A percentile compares a stretch with the other conserved stretches of the same genome.
Evolutionary conservation across 345 rosid species (phyloP).

Genomic region (Salix brachista): DNA sequence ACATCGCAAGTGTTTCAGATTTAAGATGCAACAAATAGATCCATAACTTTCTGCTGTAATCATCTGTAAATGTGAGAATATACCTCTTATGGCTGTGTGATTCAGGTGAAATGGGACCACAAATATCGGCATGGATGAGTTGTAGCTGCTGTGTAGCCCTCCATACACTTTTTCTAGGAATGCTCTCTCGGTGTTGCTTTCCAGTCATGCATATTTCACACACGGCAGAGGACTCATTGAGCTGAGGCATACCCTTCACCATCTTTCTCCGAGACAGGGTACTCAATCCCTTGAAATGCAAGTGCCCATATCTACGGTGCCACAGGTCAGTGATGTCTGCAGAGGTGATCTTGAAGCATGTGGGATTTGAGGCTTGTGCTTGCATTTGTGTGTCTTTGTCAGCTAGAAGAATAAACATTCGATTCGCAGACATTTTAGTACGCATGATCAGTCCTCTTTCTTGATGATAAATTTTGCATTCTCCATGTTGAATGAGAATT

Average conservation of each 20-base stretch:
- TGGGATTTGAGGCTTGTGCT: not conserved
- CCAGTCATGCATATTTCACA: not conserved
- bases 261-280: not conserved
- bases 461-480: slow-evolving; percentile 3
- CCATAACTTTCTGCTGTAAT: not conserved
- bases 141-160: not conserved
- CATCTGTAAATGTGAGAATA: not conserved
- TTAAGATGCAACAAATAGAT: not conserved
- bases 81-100: not conserved
- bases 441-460: not conserved
- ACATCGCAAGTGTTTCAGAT: not conserved
- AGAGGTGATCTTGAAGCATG: not conserved
- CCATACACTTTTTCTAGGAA: not conserved
- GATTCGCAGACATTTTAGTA: slow-evolving; percentile 1
- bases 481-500: not conserved
- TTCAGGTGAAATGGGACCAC: not conserved
- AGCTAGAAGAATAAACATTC: not conserved
- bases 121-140: not conserved
- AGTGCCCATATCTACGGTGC: not conserved
- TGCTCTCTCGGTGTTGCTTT: not conserved
- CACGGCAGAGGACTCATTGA: not conserved
- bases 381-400: no score
- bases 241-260: not conserved
- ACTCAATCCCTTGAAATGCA: not conserved
- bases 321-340: not conserved